These are phyloP conservation scores for Trichoderma endophyticum DNA, from an alignment of 2,329 filamentous ascomycete species.

Conservation along the genomic window DNA sequence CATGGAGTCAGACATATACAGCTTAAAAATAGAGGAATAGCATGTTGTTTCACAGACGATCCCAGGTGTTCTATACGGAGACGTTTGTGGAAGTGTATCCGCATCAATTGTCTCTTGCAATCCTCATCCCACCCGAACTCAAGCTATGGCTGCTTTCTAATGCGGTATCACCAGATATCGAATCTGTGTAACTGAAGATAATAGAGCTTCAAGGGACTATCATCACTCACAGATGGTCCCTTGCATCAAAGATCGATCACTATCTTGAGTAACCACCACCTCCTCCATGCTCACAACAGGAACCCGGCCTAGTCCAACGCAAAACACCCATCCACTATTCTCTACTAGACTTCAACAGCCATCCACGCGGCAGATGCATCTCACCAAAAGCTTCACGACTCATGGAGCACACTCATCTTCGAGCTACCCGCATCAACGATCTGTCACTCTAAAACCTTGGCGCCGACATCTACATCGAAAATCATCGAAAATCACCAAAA, in stretches of 20 bases:
- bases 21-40: too few species aligned
- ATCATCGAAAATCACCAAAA: neutral
- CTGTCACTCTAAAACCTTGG: neutral
- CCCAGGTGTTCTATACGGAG: neutral
- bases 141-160: neutral
- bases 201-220: too few species aligned
- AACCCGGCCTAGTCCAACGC: neutral
- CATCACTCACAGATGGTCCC: too few species aligned
- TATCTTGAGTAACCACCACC: neutral
- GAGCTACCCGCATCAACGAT: neutral
- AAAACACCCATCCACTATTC: neutral
- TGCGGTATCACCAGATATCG: neutral
- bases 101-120: neutral
- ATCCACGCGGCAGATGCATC: neutral
- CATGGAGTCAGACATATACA: too few species aligned
- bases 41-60: neutral
- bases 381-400: neutral
- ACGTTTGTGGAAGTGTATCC: neutral
- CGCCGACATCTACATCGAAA: neutral
- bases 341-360: neutral
- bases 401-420: neutral
- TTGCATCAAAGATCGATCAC: neutral
- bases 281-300: too few species aligned
- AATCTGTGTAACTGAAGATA: neutral
- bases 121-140: neutral